phyloP scores from a whole-genome alignment of 2,329 filamentous ascomycete species.

The Fusarium algeriense region DNA sequence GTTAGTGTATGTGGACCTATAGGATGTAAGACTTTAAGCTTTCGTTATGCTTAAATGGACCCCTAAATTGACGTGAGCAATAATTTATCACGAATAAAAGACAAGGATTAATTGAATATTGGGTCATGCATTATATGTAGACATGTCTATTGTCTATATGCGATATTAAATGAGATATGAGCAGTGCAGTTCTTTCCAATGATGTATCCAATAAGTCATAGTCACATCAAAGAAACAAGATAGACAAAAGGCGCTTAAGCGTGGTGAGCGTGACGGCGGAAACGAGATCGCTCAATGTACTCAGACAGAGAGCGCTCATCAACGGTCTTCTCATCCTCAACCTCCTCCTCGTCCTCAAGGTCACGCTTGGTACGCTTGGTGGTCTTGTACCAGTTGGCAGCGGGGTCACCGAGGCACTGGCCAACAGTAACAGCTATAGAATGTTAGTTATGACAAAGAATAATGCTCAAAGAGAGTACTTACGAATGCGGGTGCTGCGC shows the following conservation, averaged over 20 bases:
- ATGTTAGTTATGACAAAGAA: constrained; percentile 25
- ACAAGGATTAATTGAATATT: not conserved
- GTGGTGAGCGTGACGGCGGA: constrained; percentile 15
- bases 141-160: constrained; percentile 27
- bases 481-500: constrained; percentile 29
- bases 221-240: constrained; percentile 13
- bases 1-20: constrained; percentile 8
- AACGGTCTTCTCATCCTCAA: constrained; percentile 14
- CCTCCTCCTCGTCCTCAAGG: constrained; percentile 9
- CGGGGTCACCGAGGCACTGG: constrained; percentile 39
- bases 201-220: constrained; percentile 14
- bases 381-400: constrained; percentile 33
- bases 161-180: constrained; percentile 15
- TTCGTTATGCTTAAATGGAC: constrained; percentile 4
- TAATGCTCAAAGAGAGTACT: not conserved
- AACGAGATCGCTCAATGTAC: constrained; percentile 30
- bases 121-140: not conserved
- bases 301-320: constrained; percentile 20
- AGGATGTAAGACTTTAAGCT: constrained; percentile 3
- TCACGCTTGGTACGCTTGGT: constrained; percentile 33
- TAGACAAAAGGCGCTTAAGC: constrained; percentile 10
- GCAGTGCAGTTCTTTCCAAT: constrained; percentile 11
- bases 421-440: constrained; percentile 48
- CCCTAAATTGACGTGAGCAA: not conserved
- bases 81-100: not conserved